These are phyloP conservation scores for Phytophthora rubi DNA, from an alignment of 352 stramenopile species.

Conservation along the genomic window DNA sequence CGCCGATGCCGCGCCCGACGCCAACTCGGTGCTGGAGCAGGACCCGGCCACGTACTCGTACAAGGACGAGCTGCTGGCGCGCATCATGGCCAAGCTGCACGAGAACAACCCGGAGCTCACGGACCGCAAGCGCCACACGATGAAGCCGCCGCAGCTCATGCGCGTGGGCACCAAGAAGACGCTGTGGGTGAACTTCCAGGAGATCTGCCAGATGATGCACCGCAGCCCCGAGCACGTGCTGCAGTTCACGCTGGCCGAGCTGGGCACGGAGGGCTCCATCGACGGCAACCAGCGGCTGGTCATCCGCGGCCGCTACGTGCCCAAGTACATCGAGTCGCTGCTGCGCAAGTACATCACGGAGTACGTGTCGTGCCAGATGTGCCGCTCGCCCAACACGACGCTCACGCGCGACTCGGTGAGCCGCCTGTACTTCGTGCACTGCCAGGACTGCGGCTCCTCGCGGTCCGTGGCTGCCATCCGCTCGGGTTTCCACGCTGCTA, in stretches of 20 bases:
- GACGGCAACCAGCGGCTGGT: conserved; percentile 99
- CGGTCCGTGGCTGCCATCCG: conserved; percentile 97
- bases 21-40: conserved; percentile 75
- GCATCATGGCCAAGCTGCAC: conserved; percentile 94
- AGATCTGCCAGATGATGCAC: conserved; percentile 99
- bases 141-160: conserved; percentile 92
- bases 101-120: conserved; percentile 97
- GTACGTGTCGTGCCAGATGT: conserved; percentile 99
- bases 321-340: conserved; percentile 99
- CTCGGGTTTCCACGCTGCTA: conserved; percentile 98
- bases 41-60: conserved; percentile 95
- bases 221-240: conserved; percentile 98
- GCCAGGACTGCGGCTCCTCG: conserved; percentile 96
- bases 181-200: conserved; percentile 99
- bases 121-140: conserved; percentile 94
- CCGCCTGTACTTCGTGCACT: conserved; percentile 98
- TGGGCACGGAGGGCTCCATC: conserved; percentile 99
- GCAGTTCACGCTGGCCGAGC: conserved; percentile 99
- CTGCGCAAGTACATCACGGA: conserved; percentile 99
- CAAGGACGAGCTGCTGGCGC: conserved; percentile 94
- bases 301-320: conserved; percentile 97
- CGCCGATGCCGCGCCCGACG: conserved; percentile 39
- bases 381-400: conserved; percentile 97
- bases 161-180: conserved; percentile 98
- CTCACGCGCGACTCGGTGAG: conserved; percentile 96